phyloP scores from a whole-genome alignment of 345 rosid genomes.

The Ceriops zippeliana region DNA sequence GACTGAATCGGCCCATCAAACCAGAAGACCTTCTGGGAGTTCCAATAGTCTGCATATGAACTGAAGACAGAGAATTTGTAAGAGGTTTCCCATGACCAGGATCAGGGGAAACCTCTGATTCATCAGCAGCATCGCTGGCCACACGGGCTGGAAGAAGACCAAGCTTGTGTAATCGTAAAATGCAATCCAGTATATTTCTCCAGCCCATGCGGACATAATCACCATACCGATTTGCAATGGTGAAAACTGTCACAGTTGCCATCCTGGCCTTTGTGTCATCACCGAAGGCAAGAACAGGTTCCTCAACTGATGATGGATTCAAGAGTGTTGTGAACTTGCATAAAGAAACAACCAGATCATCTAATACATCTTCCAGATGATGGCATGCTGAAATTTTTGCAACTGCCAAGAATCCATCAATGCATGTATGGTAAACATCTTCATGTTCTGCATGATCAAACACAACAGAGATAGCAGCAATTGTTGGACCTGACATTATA shows the following conservation, averaged over 20 bases:
- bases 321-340: conserved; percentile 93
- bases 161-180: conserved; percentile 86
- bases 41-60: conserved; percentile 74
- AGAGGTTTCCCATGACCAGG: conserved; percentile 79
- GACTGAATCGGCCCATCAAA: conserved; percentile 98
- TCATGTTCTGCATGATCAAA: conserved; percentile 98
- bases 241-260: conserved; percentile 93
- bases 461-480: conserved; percentile 97
- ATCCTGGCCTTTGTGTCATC: conserved; percentile 92
- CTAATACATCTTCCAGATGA: conserved; percentile 97
- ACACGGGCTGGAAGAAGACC: conserved; percentile 99
- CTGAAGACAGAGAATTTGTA: conserved; percentile 66
- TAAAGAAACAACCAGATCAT: conserved; percentile 92
- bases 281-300: conserved; percentile 94
- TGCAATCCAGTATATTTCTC: conserved; percentile 97
- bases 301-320: conserved; percentile 81
- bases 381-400: conserved; percentile 97
- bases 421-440: conserved; percentile 91
- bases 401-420: conserved; percentile 94
- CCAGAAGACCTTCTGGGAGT: conserved; percentile 97
- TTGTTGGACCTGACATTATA: conserved; percentile 97
- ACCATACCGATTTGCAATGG: conserved; percentile 96
- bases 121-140: conserved; percentile 98
- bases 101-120: conserved; percentile 78
- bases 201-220: conserved; percentile 91